A percentile compares a stretch with the other conserved stretches of the same genome.
Evolutionary conservation across 768 basidiomycete genomes (phyloP).

Genomic region (Sutorius australiensis): DNA sequence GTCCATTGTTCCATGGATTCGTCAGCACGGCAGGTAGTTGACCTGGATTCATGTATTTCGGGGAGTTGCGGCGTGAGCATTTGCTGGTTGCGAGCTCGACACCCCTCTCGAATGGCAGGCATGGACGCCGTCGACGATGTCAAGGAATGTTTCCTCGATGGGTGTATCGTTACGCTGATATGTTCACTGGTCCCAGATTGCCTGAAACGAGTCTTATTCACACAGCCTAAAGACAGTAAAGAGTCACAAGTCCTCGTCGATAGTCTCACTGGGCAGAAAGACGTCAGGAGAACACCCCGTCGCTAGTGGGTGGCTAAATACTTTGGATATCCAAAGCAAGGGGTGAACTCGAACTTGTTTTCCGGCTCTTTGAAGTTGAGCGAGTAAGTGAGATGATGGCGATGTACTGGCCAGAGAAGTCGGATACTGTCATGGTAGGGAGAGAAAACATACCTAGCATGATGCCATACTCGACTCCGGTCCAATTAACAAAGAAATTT

Average conservation of each 20-base stretch:
- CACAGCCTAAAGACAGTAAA: constrained; percentile 66
- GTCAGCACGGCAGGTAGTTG: constrained; percentile 16
- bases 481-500: not conserved
- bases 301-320: constrained; percentile 50
- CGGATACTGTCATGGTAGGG: constrained; percentile 33
- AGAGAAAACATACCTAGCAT: not conserved
- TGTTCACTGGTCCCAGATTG: constrained; percentile 55
- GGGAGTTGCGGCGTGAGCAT: constrained; percentile 54
- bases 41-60: constrained; percentile 73
- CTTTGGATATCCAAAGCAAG: constrained; percentile 66
- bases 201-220: constrained; percentile 63
- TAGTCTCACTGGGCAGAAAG: constrained; percentile 61
- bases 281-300: constrained; percentile 54
- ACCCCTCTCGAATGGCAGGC: constrained; percentile 69
- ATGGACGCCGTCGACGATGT: constrained; percentile 75
- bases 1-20: constrained; percentile 47
- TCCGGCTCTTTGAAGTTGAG: constrained; percentile 50
- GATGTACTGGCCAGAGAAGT: constrained; percentile 56
- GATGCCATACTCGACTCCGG: not conserved
- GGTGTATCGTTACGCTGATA: constrained; percentile 58
- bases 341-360: constrained; percentile 49
- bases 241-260: constrained; percentile 57
- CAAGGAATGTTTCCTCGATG: constrained; percentile 67
- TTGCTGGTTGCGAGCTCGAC: constrained; percentile 61
- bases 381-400: constrained; percentile 54